phyloP scores from a whole-genome alignment of 257 asterid genomes.

The Capsicum rhomboideum region DNA sequence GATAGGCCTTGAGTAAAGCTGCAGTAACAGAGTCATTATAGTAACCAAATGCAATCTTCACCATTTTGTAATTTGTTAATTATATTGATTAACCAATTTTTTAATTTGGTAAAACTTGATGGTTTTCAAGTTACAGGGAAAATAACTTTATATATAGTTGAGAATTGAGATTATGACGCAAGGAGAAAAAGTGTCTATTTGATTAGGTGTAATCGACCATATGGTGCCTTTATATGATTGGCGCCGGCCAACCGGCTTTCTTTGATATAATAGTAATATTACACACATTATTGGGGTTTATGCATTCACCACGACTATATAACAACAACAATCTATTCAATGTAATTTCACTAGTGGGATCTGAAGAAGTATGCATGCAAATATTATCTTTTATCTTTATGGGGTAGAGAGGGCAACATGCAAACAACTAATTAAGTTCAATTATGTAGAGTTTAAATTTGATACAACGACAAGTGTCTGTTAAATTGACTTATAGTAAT shows the following conservation, averaged over 20 bases:
- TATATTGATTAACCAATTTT: neutral
- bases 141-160: conserved; percentile 27
- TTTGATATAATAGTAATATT: too few relatives aligned
- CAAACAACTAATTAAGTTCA: too few relatives aligned
- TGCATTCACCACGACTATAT: too few relatives aligned
- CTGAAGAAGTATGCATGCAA: too few relatives aligned
- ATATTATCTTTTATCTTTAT: too few relatives aligned
- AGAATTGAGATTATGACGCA: neutral
- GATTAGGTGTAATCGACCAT: conserved; percentile 29
- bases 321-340: too few relatives aligned
- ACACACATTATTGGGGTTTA: too few relatives aligned
- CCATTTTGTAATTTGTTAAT: conserved; percentile 22
- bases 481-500: too few relatives aligned
- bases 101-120: neutral
- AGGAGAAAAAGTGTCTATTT: neutral
- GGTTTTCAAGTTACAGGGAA: neutral
- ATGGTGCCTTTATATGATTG: conserved; percentile 29
- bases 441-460: too few relatives aligned
- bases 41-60: conserved; percentile 51
- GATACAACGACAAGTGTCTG: too few relatives aligned
- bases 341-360: too few relatives aligned
- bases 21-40: conserved; percentile 47
- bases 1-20: conserved; percentile 32
- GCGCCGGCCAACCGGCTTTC: conserved; percentile 54
- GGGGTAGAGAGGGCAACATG: too few relatives aligned